Evolutionary conservation across 495 filamentous ascomycete genomes (phyloP).

Genomic region (Stereocaulon alpinum): DNA sequence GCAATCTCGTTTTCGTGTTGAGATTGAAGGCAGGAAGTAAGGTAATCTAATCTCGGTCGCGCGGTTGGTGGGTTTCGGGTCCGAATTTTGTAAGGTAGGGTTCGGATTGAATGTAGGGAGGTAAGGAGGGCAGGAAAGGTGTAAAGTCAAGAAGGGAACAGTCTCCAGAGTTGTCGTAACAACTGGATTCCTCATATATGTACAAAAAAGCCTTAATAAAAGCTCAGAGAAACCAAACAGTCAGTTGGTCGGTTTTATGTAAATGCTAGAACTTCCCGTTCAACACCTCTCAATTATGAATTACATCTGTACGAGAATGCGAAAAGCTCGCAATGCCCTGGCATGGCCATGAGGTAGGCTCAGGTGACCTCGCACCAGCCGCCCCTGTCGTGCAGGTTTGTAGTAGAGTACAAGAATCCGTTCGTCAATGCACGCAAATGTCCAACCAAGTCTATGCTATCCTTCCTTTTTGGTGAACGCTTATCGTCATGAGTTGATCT

Average conservation of each 20-base stretch:
- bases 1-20: too few species aligned
- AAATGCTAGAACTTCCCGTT: neutral
- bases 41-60: too few species aligned
- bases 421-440: conserved; percentile 6
- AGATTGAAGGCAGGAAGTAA: too few species aligned
- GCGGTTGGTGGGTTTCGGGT: too few species aligned
- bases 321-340: neutral
- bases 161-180: neutral
- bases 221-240: neutral
- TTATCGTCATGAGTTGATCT: conserved; percentile 24
- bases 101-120: too few species aligned
- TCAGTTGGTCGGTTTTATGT: neutral
- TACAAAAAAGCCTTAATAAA: neutral
- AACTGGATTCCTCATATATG: neutral
- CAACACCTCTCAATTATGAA: conserved; percentile 9
- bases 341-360: neutral
- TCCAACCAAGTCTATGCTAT: neutral
- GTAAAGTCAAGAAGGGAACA: too few species aligned
- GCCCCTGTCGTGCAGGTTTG: neutral
- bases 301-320: conserved; percentile 6
- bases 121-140: too few species aligned
- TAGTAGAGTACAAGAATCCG: neutral
- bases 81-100: too few species aligned
- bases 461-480: neutral
- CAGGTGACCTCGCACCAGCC: neutral